A percentile compares a stretch with the other conserved stretches of the same genome.
These are phyloP conservation scores for Globisporangium radiosum DNA, from an alignment of 352 stramenopile species.

Conservation along the genomic window DNA sequence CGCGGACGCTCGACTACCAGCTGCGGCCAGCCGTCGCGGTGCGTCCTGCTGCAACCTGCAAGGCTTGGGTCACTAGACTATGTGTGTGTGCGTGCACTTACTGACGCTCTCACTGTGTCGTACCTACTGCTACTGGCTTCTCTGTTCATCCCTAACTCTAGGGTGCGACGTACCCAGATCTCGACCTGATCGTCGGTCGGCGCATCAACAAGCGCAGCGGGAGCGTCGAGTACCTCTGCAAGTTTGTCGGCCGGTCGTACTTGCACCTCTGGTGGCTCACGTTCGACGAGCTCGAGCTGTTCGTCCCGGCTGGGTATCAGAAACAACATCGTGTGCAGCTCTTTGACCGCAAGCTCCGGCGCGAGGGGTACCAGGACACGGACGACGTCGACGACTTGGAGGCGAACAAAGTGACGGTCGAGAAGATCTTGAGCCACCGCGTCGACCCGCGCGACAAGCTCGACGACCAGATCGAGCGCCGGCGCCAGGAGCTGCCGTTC, in stretches of 20 bases:
- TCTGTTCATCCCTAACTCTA: slow-evolving; percentile 16
- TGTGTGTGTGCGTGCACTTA: slow-evolving; percentile 4
- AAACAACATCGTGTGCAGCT: slow-evolving; percentile 80
- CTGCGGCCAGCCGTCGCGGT: slow-evolving; percentile 17
- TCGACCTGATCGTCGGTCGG: slow-evolving; percentile 82
- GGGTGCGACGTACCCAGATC: slow-evolving; percentile 55
- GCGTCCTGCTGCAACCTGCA: slow-evolving; percentile 1
- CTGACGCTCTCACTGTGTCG: background rate
- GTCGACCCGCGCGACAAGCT: slow-evolving; percentile 74
- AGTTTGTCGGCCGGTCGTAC: slow-evolving; percentile 83
- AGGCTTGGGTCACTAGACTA: background rate
- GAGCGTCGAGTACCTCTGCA: slow-evolving; percentile 80
- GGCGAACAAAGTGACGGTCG: slow-evolving; percentile 80
- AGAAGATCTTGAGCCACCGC: slow-evolving; percentile 86
- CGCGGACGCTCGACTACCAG: slow-evolving; percentile 78
- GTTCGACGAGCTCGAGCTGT: slow-evolving; percentile 81
- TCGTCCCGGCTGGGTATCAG: slow-evolving; percentile 79
- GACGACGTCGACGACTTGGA: slow-evolving; percentile 87
- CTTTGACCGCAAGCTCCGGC: slow-evolving; percentile 77
- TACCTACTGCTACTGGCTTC: background rate
- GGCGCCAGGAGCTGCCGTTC: slow-evolving; percentile 42
- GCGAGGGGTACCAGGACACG: slow-evolving; percentile 78
- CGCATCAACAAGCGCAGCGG: slow-evolving; percentile 71
- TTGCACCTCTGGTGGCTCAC: slow-evolving; percentile 87
- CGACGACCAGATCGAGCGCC: slow-evolving; percentile 79